phyloP scores from a whole-genome alignment of 2,329 filamentous ascomycete genomes.

The Talaromyces sp. region DNA sequence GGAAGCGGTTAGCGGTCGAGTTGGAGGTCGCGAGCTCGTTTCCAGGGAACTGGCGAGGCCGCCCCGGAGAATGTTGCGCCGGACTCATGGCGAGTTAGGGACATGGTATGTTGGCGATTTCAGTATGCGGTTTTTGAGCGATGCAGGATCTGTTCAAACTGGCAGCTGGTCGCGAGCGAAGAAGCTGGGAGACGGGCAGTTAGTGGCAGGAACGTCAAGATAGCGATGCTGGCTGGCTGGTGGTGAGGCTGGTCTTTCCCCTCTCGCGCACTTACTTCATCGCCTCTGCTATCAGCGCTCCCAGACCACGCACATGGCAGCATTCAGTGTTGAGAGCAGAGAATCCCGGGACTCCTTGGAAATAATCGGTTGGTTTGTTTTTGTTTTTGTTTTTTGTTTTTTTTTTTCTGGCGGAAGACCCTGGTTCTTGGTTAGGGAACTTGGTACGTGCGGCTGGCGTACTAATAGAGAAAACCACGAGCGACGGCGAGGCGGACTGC shows the following conservation, averaged over 20 bases:
- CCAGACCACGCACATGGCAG: background rate
- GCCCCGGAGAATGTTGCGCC: constrained; percentile 10
- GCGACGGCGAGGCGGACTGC: background rate
- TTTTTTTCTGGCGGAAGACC: background rate
- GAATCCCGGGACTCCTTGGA: background rate
- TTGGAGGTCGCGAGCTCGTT: constrained; percentile 26
- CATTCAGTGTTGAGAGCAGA: background rate
- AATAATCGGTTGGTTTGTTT: too few relatives aligned
- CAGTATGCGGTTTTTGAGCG: background rate
- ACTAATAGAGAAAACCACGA: background rate
- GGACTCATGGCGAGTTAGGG: constrained; percentile 8
- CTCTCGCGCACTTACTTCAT: background rate
- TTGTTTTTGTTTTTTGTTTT: background rate
- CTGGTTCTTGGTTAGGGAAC: background rate
- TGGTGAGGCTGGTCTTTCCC: background rate
- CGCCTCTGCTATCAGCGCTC: background rate
- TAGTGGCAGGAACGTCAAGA: background rate
- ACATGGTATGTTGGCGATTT: constrained; percentile 9
- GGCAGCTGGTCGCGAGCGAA: background rate
- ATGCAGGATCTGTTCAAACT: background rate
- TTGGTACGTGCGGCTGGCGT: background rate
- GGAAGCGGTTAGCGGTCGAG: constrained; percentile 34
- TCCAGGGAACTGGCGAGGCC: constrained; percentile 12
- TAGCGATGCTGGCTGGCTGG: background rate
- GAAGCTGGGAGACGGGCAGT: background rate